Percentiles rank a stretch among this genome's conserved stretches.
phyloP scores from a whole-genome alignment of 768 basidiomycete species.

The Clavulina sp. region DNA sequence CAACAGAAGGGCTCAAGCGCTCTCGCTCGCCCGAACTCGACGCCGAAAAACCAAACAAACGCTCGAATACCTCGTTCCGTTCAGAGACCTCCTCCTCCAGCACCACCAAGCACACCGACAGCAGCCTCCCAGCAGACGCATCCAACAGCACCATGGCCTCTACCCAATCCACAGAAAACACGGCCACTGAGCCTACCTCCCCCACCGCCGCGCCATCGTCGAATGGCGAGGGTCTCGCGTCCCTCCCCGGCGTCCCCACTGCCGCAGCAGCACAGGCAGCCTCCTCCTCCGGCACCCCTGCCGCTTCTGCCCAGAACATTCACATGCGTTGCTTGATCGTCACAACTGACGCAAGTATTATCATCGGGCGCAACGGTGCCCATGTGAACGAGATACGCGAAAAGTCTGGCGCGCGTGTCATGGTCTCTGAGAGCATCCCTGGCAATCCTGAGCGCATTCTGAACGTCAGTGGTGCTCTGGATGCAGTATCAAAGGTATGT shows the following conservation, averaged over 20 bases:
- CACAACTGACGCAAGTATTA: constrained; percentile 97
- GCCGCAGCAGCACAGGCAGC: constrained; percentile 35
- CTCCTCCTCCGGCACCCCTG: constrained; percentile 31
- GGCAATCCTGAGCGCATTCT: constrained; percentile 98
- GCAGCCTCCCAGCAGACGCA: constrained; percentile 29
- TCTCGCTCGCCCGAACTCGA: constrained; percentile 64
- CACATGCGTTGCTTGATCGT: constrained; percentile 98
- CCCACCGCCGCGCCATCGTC: constrained; percentile 15
- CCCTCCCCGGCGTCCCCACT: constrained; percentile 37
- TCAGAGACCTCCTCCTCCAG: constrained; percentile 38
- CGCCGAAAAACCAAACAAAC: constrained; percentile 58
- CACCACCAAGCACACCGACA: constrained; percentile 36
- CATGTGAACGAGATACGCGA: constrained; percentile 99
- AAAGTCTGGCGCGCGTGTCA: constrained; percentile 89
- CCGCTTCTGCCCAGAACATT: constrained; percentile 48
- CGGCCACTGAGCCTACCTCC: constrained; percentile 36
- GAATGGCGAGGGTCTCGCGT: constrained; percentile 21
- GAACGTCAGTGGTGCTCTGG: constrained; percentile 88
- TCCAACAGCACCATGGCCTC: constrained; percentile 23
- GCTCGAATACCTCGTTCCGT: constrained; percentile 40
- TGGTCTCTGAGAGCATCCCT: constrained; percentile 96
- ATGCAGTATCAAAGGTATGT: constrained; percentile 93
- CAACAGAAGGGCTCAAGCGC: constrained; percentile 45
- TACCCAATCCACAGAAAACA: constrained; percentile 35
- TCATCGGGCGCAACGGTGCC: constrained; percentile 88